Conservation (phyloP, 345 rosid genomes). For the Gossypioides kirkii region DNA sequence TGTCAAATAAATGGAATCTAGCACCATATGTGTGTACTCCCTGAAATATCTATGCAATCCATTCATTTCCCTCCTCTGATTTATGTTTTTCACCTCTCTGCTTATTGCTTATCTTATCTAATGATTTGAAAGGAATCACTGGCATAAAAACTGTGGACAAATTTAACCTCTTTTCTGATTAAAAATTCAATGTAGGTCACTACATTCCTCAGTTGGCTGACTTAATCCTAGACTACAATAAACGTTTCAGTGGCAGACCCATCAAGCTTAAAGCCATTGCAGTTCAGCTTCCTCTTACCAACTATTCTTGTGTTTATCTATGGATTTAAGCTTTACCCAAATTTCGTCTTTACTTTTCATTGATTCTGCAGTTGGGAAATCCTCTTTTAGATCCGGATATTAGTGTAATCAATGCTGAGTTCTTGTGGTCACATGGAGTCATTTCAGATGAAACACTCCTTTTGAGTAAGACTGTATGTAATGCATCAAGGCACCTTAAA, state of each 20-base stretch:
- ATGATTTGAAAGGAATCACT: too few relatives aligned
- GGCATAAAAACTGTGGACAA: not conserved
- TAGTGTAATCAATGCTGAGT: conserved; percentile 3
- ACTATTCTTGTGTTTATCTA: not conserved
- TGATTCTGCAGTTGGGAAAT: conserved; percentile 6
- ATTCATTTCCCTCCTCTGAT: not conserved
- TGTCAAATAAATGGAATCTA: not conserved
- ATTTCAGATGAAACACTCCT: not conserved
- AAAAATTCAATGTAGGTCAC: not conserved
- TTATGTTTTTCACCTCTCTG: not conserved
- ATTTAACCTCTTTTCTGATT: not conserved
- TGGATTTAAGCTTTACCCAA: not conserved
- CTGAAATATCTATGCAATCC: not conserved
- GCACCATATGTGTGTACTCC: not conserved
- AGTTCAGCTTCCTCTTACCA: not conserved
- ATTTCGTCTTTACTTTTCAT: not conserved
- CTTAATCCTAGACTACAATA: not conserved
- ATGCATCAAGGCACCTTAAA: not conserved
- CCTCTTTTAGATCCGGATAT: conserved; percentile 3
- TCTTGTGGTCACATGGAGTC: conserved; percentile 4
- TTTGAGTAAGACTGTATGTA: not conserved
- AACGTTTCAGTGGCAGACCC: not conserved
- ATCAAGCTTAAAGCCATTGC: conserved; percentile 11
- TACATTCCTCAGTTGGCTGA: conserved; percentile 2
- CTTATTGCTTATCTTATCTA: not conserved